A percentile compares a stretch with the other conserved stretches of the same genome.
phyloP scores from a whole-genome alignment of 192 early-diverging fungal species.

The Backusella liffmaniae region DNA sequence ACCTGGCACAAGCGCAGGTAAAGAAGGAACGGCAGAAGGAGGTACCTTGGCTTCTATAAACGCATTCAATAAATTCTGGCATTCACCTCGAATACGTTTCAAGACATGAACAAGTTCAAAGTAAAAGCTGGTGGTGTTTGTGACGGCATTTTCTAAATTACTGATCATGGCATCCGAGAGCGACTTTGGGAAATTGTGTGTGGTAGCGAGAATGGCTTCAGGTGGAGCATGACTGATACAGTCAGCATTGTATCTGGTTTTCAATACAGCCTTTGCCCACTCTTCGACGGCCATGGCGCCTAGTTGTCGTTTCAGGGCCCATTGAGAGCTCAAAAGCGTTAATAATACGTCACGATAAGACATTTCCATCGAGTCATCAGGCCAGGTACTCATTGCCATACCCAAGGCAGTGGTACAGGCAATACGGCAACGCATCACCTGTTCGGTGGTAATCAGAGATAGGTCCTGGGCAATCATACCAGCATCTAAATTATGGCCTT shows the following conservation, averaged over 20 bases:
- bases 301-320: slow-evolving; percentile 78
- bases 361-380: slow-evolving; percentile 42
- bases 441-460: slow-evolving; percentile 71
- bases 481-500: slow-evolving; percentile 76
- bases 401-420: slow-evolving; percentile 80
- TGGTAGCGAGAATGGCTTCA: slow-evolving; percentile 28
- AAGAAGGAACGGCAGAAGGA: slow-evolving; percentile 39
- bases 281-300: slow-evolving; percentile 79
- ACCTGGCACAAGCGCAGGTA: slow-evolving; percentile 51
- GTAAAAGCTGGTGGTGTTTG: slow-evolving; percentile 48
- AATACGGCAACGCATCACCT: slow-evolving; percentile 80
- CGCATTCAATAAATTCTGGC: slow-evolving; percentile 59
- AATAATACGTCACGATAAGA: slow-evolving; percentile 55
- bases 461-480: slow-evolving; percentile 93
- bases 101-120: slow-evolving; percentile 63
- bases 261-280: slow-evolving; percentile 59
- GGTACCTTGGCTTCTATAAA: slow-evolving; percentile 50
- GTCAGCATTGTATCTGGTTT: slow-evolving; percentile 31
- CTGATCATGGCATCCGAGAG: slow-evolving; percentile 57
- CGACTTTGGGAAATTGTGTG: slow-evolving; percentile 47
- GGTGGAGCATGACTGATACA: slow-evolving; percentile 30
- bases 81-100: slow-evolving; percentile 64
- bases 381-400: slow-evolving; percentile 61
- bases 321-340: slow-evolving; percentile 63
- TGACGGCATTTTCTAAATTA: slow-evolving; percentile 50